Conservation (phyloP, 257 asterid species). For the Dorcoceras hygrometricum region DNA sequence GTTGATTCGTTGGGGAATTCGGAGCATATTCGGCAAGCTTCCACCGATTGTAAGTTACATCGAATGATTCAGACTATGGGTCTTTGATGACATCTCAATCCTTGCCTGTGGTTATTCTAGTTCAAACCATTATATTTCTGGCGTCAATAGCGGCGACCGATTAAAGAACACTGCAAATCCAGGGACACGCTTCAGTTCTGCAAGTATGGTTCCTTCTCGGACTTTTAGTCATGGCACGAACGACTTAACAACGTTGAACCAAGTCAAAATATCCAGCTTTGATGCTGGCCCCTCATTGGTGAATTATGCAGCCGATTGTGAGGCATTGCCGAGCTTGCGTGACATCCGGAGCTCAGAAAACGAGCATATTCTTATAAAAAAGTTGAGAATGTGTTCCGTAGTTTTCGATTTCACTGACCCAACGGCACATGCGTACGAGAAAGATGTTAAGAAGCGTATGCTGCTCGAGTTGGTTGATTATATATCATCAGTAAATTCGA, state of each 20-base stretch:
- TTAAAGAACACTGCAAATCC: not conserved
- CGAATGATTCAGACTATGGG: slow-evolving; percentile 16
- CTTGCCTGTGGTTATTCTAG: slow-evolving; percentile 1
- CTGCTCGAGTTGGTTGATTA: slow-evolving; percentile 43
- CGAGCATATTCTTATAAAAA: slow-evolving; percentile 33
- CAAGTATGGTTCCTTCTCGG: slow-evolving; percentile 4
- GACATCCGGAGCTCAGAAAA: slow-evolving; percentile 33
- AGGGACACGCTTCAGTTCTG: slow-evolving; percentile 3
- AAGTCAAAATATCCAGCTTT: slow-evolving; percentile 11
- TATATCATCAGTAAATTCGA: slow-evolving; percentile 27
- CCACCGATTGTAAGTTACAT: slow-evolving; percentile 18
- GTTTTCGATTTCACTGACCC: slow-evolving; percentile 38
- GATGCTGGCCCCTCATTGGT: slow-evolving; percentile 16
- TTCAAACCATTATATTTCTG: slow-evolving; percentile 6
- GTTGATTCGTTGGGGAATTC: not conserved
- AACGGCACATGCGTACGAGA: slow-evolving; percentile 30
- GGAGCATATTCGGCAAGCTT: slow-evolving; percentile 18
- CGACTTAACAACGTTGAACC: slow-evolving; percentile 17
- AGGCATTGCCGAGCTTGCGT: slow-evolving; percentile 32
- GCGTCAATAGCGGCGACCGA: slow-evolving; percentile 2
- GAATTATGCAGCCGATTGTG: slow-evolving; percentile 21
- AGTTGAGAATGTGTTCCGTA: slow-evolving; percentile 36
- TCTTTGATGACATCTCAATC: not conserved
- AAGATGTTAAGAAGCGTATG: slow-evolving; percentile 39
- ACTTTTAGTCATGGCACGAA: slow-evolving; percentile 26